Evolutionary conservation across 306 rosid genomes (phyloP), one percentile per base, ranked within the genome.

Genomic region (Herpetospermum pedunculosum): DNA sequence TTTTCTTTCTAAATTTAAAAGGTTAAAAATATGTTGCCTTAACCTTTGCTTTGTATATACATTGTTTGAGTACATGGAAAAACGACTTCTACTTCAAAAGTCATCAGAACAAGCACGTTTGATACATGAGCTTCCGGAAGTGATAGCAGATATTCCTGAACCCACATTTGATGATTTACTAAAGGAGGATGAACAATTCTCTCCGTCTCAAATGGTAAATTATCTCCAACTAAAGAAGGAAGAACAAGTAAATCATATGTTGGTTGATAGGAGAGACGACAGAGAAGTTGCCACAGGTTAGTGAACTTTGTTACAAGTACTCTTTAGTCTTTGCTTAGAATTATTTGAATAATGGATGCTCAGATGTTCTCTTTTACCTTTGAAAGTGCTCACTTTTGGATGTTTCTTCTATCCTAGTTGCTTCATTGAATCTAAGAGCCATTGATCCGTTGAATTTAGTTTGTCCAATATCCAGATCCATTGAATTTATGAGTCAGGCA

Each of bases 81-180:
- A 48, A 77, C 87, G 82, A 70, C 23, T 60, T 76, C 81, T 82
- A 69, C 89, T 92, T 65, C 80, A 83, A 83, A 75, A 72, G 37
- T 83, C 83, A 40, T 70, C 73, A 18, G 92, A 89, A 78, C 90
- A 86, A 79, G 76, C 85, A 47, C 84, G 90, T n/a, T 54, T 88
- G 46, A 59, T 89, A 32, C 74, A 76, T 62, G 81, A 82, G 34
- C 68, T 79, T 75, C 96, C 87, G 46, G 76, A 78, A 62, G 83
- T 89, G 53, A 81, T 92, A 76, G 86, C 97, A 64, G 93, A 86
- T 43, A 46, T 79, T 30, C 21, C 21, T 57, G 81, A 79, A 67
- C 79, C 76, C 3, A 77, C 81, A 37, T 76, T 18, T 3, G 78
- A 87, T 59, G 57, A 76, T 58, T 80, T 81, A 46, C 70, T 77